Base-by-base conservation (phyloP, 164 flowering plant genomes). In the Magnolia sinica region DNA sequence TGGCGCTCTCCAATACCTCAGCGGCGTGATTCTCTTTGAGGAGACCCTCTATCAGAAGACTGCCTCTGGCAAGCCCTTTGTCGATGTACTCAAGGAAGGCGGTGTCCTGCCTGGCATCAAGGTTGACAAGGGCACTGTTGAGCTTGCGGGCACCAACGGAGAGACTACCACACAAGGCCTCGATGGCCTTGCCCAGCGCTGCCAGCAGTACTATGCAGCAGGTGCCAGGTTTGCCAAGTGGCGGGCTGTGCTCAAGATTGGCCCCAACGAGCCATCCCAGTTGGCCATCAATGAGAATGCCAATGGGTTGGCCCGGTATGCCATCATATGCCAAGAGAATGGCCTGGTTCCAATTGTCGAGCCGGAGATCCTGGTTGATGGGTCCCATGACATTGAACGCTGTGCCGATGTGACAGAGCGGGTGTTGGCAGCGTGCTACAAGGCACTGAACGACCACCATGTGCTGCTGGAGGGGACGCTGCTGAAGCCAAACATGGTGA, bases 81-180 rank as follows among this genome's bases (percentile, higher is more conserved):
- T 86, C 16, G 88, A 87, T 3, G 82, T 88, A 71, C 61, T 86
- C 59, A 88, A 85, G 77, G 90, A 83, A 72, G 87, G 83, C 22
- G 87, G 88, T 8, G 90, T 86, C 70, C 84, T 86, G 61, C 87
- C 90, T 11, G 90, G 90, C 16, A 88, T 86, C 83, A 86, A 88
- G 75, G 89, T 85, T 52, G 90, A 86, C 82, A 86, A 84, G 86
- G 90, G 90, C 70, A 83, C 86, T 7, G 88, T 86, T 31, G 90
- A 86, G 79, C 87, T 87, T 37, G 82, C 90, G 20, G 87, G 88
- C 8, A 86, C 87, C 37, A 61, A 86, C 58, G 88, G 88, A 37
- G 90, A 87, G 86, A 87, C 90, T 71, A 82, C 88, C 70, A 87
- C 90, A 50, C 88, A 87, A 74, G 90, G 90, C 52, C 87, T 83